Percentiles rank a stretch among this genome's conserved stretches.
These are phyloP conservation scores for Mycena leptocephala DNA, from an alignment of 768 basidiomycete species.

Conservation along the genomic window DNA sequence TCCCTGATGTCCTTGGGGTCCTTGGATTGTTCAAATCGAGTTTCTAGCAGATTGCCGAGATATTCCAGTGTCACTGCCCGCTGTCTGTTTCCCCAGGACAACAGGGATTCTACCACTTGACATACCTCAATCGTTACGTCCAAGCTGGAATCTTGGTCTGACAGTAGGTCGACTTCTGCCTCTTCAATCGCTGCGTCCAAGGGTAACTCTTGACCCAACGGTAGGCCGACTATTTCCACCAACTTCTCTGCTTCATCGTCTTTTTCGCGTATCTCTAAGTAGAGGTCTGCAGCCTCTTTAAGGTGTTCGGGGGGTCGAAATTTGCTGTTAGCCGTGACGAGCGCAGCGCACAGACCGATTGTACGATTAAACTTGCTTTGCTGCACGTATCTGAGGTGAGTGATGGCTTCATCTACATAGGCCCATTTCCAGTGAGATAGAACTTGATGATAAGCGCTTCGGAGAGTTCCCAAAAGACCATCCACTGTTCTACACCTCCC, in stretches of 20 bases:
- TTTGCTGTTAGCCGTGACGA: not conserved
- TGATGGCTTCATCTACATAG: not conserved
- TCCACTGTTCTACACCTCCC: not conserved
- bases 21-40: not conserved
- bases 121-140: not conserved
- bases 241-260: not conserved
- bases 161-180: not conserved
- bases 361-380: constrained; percentile 2
- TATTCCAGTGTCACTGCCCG: not conserved
- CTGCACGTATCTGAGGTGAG: not conserved
- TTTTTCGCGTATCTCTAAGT: not conserved
- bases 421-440: not conserved
- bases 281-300: not conserved
- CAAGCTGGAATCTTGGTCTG: not conserved
- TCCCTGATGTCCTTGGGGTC: constrained; percentile 5
- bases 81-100: not conserved
- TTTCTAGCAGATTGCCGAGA: not conserved
- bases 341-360: not conserved
- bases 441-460: constrained; percentile 5
- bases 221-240: too few relatives aligned
- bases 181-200: too few relatives aligned
- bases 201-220: too few relatives aligned
- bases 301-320: not conserved
- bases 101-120: not conserved
- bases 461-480: not conserved